Base-by-base conservation (phyloP, 164 flowering plant genomes). In the Vitis cinerea region DNA sequence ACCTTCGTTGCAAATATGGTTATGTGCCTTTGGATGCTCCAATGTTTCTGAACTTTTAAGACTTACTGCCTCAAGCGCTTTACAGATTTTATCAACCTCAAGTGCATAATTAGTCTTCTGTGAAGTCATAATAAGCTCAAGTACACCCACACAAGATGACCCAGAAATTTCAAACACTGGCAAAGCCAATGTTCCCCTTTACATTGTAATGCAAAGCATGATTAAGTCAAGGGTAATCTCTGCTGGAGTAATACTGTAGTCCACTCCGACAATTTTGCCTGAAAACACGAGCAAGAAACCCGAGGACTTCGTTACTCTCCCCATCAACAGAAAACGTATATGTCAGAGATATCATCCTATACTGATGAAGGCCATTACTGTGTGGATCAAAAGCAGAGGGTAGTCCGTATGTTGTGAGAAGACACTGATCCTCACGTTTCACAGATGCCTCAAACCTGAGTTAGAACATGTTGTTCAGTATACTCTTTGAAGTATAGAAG, bases 51-150 rank as follows among this genome's bases (percentile, higher is more conserved):
- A 88, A 83, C 98, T 92, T 79, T 83, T 92, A 75, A 95, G 77
- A 81, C 91, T 91, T 61, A 95, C 99, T 49, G 98, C 96, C 98
- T 93, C 95, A 71, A 96, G 98, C 29, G 99, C 99, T 83, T 91
- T 96, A 85, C 99, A 96, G 71, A 96, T 90, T 90, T 87, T 93
- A 78, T 91, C 98, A 74, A 93, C 97, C 81, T 93, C 99, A 30
- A 97, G 76, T 56, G 92, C 97, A 80, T 93, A 96, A 72, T 91
- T 87, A 27, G 90, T 87, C 86, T 90, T 93, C 79, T 78, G 91
- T 19, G 92, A 86, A 37, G 97, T 96, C 95, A 89, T 78, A 72
- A 96, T 91, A 59, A 96, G 91, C 85, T 96, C 99, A 77, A 96
- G 77, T 7, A 96, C 99, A 71, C 90, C 99, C 75, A 96, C 80